These are phyloP conservation scores for Xylaria sp. DNA, from an alignment of 2,329 filamentous ascomycete genomes.

Conservation along the genomic window DNA sequence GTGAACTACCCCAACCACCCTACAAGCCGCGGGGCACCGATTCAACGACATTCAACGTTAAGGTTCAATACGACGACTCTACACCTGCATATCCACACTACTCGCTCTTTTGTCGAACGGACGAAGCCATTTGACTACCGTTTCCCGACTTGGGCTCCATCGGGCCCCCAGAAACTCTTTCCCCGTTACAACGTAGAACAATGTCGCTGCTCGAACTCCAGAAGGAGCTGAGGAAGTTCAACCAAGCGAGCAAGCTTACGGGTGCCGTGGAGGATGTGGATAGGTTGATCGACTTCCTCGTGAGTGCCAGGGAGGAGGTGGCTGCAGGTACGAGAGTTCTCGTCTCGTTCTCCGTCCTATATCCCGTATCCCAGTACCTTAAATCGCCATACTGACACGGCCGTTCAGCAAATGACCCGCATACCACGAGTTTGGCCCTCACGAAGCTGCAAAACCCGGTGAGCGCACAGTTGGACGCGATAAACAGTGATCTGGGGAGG, in stretches of 20 bases:
- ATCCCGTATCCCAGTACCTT: not conserved
- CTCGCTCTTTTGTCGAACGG: no score
- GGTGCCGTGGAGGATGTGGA: conserved; percentile 84
- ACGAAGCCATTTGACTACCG: not conserved
- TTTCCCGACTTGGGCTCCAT: not conserved
- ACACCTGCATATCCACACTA: not conserved
- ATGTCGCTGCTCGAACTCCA: conserved; percentile 68
- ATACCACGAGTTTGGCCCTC: conserved; percentile 77
- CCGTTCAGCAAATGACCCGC: conserved; percentile 66
- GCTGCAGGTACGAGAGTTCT: conserved; percentile 66
- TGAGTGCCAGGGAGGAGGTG: conserved; percentile 77
- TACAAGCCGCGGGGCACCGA: conserved; percentile 31
- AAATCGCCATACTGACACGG: conserved; percentile 26
- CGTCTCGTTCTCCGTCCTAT: not conserved
- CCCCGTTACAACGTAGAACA: not conserved
- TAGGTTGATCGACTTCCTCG: conserved; percentile 80
- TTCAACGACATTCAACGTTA: not conserved
- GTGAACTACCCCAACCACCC: conserved; percentile 11
- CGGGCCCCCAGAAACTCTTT: not conserved
- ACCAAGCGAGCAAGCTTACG: conserved; percentile 74
- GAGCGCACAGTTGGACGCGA: conserved; percentile 80
- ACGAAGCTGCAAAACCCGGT: conserved; percentile 88
- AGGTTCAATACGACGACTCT: not conserved
- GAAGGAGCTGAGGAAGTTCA: conserved; percentile 79
- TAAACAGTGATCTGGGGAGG: conserved; percentile 84